Conservation (phyloP, 345 rosid genomes). For the Clausena lansium region DNA sequence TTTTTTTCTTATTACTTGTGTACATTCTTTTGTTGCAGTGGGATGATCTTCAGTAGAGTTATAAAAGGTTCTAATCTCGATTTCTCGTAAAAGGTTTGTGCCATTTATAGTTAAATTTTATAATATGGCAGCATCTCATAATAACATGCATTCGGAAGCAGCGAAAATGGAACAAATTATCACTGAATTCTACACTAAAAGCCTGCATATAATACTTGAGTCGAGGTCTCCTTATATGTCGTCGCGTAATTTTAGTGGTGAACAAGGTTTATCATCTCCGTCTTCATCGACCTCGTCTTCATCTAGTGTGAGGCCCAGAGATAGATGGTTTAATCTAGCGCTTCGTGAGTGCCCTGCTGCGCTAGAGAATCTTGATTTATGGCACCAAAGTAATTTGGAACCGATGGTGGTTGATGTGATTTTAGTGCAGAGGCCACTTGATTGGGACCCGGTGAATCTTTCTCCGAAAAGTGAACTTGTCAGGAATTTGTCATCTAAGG, state of each 20-base stretch:
- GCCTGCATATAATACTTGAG: conserved; percentile 86
- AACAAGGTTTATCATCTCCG: conserved; percentile 69
- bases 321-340: conserved; percentile 92
- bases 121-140: conserved; percentile 55
- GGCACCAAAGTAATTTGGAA: conserved; percentile 66
- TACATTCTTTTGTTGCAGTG: conserved; percentile 22
- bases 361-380: conserved; percentile 72
- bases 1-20: conserved; percentile 1
- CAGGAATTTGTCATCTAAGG: conserved; percentile 53
- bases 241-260: conserved; percentile 78
- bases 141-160: conserved; percentile 53
- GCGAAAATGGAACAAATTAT: conserved; percentile 84
- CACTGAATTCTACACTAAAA: conserved; percentile 85
- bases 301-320: conserved; percentile 77
- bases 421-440: conserved; percentile 55
- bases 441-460: conserved; percentile 43
- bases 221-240: conserved; percentile 85
- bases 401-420: conserved; percentile 86
- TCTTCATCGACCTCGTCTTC: conserved; percentile 80
- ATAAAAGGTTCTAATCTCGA: conserved; percentile 11
- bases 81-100: conserved; percentile 25
- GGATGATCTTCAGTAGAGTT: not conserved
- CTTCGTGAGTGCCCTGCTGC: conserved; percentile 89
- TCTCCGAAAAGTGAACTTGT: conserved; percentile 47
- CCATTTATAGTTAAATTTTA: not conserved